phyloP scores from a whole-genome alignment of 2,329 filamentous ascomycete genomes.

The Phaeosphaeria sp. region DNA sequence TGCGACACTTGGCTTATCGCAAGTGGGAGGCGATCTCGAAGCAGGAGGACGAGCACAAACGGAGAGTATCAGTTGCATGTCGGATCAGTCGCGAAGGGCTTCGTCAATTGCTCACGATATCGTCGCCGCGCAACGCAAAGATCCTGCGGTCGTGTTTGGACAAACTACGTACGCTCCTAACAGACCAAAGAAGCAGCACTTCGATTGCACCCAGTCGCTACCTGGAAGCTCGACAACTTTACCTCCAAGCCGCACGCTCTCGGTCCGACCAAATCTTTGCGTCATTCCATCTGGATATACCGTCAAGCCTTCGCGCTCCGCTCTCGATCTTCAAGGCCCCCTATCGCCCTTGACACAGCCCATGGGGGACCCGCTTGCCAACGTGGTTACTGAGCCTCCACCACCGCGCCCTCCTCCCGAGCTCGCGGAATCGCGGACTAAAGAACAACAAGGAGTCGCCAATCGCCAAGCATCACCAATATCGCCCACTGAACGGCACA shows the following conservation, averaged over 20 bases:
- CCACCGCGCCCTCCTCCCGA: too few relatives aligned
- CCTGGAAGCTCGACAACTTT: conserved; percentile 9
- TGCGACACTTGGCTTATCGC: conserved; percentile 6
- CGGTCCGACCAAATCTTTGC: conserved; percentile 8
- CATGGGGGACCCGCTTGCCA: background rate
- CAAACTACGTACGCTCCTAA: conserved; percentile 3
- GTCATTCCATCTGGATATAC: conserved; percentile 13
- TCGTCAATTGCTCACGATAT: conserved; percentile 22
- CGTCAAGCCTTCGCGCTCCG: conserved; percentile 1
- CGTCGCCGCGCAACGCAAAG: conserved; percentile 10
- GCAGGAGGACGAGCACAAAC: background rate
- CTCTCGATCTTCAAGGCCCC: background rate
- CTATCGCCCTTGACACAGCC: background rate
- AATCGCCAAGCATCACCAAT: conserved; percentile 4
- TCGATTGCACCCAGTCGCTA: conserved; percentile 14
- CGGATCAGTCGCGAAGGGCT: conserved; percentile 6
- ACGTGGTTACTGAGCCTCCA: background rate
- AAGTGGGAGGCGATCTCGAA: conserved; percentile 3
- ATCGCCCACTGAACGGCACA: conserved; percentile 13
- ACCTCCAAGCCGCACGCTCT: background rate
- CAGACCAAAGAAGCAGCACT: background rate
- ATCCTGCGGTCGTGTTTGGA: conserved; percentile 7
- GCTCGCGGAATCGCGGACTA: background rate
- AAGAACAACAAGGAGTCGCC: background rate
- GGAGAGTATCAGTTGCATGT: background rate